These are phyloP conservation scores for Bigelowiella natans DNA, from an alignment of 78 protist genomes.

Conservation along the genomic window DNA sequence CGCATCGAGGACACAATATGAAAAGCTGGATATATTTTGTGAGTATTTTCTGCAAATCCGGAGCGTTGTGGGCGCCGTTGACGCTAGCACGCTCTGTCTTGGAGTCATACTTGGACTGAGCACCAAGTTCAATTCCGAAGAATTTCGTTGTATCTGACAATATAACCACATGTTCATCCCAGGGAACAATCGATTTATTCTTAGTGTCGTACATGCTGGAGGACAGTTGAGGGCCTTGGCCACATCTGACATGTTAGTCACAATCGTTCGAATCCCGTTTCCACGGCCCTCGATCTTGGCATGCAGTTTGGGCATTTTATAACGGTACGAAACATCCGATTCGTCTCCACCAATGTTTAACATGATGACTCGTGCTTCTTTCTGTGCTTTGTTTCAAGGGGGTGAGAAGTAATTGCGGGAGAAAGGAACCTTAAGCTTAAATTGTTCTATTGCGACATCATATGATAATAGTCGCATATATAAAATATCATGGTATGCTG, in stretches of 20 bases:
- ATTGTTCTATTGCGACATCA: no score
- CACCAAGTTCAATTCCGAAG: constrained; percentile 77
- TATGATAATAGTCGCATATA: no score
- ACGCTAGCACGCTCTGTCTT: constrained; percentile 45
- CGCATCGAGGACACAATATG: constrained; percentile 71
- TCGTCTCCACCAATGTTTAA: constrained; percentile 11
- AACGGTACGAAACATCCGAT: not conserved
- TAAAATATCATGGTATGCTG: no score
- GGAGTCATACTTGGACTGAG: constrained; percentile 57
- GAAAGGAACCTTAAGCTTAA: no score
- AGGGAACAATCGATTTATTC: not conserved
- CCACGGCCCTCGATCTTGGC: constrained; percentile 77
- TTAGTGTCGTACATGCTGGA: constrained; percentile 30
- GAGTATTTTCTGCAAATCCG: constrained; percentile 37
- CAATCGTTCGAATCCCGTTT: constrained; percentile 86
- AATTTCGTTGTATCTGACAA: constrained; percentile 47
- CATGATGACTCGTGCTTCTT: not conserved
- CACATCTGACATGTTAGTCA: constrained; percentile 63
- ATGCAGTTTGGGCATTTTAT: constrained; percentile 66
- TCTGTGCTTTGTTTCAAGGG: no score
- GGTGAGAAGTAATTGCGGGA: no score
- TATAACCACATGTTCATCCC: not conserved
- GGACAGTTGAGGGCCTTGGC: constrained; percentile 64
- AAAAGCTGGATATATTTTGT: constrained; percentile 67
- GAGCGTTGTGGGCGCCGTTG: constrained; percentile 54